Evolutionary conservation across 2,329 filamentous ascomycete genomes (phyloP).

Genomic region (Thermomyces lanuginosus): DNA sequence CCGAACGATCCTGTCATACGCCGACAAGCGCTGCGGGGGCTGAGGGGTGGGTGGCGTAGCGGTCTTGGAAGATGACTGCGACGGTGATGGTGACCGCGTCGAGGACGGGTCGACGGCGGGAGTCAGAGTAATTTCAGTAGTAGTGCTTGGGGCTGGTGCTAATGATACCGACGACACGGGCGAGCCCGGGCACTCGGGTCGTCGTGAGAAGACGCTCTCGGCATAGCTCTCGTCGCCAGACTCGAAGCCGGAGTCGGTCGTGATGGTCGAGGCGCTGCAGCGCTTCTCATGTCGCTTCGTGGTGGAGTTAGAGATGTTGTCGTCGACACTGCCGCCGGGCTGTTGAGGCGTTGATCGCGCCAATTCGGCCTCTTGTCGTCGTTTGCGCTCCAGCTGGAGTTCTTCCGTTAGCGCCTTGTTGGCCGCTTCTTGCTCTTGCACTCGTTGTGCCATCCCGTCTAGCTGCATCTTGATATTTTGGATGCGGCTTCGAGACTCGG

Average conservation of each 20-base stretch:
- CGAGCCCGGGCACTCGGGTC: conserved; percentile 17
- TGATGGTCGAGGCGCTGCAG: conserved; percentile 24
- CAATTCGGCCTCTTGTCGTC: conserved; percentile 24
- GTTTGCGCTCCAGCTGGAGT: conserved; percentile 28
- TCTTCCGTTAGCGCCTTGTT: conserved; percentile 37
- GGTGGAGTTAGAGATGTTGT: too few species aligned
- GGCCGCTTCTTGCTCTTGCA: conserved; percentile 39
- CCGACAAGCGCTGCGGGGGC: conserved; percentile 14
- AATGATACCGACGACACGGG: conserved; percentile 19
- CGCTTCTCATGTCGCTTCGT: conserved; percentile 22
- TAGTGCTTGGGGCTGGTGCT: conserved; percentile 20
- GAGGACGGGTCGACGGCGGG: conserved; percentile 17
- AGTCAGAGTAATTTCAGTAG: conserved; percentile 18
- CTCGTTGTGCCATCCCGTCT: conserved; percentile 41
- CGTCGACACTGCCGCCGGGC: too few species aligned
- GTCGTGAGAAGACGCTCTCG: conserved; percentile 32
- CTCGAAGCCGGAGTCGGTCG: conserved; percentile 43
- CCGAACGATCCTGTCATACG: conserved; percentile 30
- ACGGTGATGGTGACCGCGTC: too few species aligned
- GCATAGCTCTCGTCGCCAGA: conserved; percentile 39
- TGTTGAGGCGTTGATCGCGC: too few species aligned
- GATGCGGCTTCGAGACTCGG: conserved; percentile 42
- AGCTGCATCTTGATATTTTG: conserved; percentile 44
- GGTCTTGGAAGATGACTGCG: conserved; percentile 15
- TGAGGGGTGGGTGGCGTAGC: conserved; percentile 9